Evolutionary conservation across 768 basidiomycete genomes (phyloP), one percentile per base, ranked within the genome.

Genomic region (Nevesoporus exiguus): DNA sequence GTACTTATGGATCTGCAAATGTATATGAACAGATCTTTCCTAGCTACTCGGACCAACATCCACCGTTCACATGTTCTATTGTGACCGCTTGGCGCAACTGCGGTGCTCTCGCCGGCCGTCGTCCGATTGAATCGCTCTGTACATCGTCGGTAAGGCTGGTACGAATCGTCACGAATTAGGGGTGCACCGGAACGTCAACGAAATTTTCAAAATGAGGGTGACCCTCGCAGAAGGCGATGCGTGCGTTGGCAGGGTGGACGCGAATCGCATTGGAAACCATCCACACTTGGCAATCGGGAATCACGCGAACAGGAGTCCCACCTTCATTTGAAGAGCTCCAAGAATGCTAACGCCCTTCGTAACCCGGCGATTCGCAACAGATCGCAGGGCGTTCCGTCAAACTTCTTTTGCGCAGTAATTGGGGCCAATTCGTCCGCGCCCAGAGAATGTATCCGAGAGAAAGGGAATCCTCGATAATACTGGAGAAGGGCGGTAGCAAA

Each of bases 341-440:
- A 42, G 9, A 36, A 25, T 5, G 36, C 5, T 34, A 34, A 19
- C 37, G n/a, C 37, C n/a, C 31, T 17, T 37, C 48, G 39, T 33
- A 31, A 39, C 36, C 25, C 37, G 22, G 14, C 25, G 54, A 50
- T 50, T 60, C 54, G 54, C 49, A 44, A 34, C n/a, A 21, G 52
- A 27, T 41, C n/a, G 30, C 22, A 24, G 29, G 30, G 19, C 21
- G 15, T 9, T 10, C 19, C 42, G 31, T 39, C 31, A 30, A 17
- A 30, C 15, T 7, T 11, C 17, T 30, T 19, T 25, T 21, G 30
- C 15, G 37, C 34, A 19, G 33, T 1, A n/a, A 15, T 27, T 30
- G 17, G 34, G 36, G 13, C 8, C 6, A 10, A 17, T 49, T 57
- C 41, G 15, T 22, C 22, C 8, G 33, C 17, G 13, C 17, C 6